Evolutionary conservation across 1,284 basidiomycete genomes (phyloP), one percentile per base, ranked within the genome.

Genomic region (Athelia psychrophila): DNA sequence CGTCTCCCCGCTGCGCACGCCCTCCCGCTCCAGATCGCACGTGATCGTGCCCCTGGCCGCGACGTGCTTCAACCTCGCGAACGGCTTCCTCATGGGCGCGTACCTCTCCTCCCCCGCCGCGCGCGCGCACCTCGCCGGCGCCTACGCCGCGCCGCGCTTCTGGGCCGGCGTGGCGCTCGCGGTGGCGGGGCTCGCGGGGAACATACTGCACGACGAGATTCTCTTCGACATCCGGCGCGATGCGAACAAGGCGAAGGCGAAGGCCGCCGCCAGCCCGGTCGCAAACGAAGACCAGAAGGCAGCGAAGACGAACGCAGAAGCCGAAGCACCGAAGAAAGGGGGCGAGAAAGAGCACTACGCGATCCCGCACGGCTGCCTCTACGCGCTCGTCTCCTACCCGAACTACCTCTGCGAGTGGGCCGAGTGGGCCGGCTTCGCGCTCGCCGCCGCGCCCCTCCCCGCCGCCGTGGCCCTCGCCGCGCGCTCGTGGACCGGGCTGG

Each of bases 351-450:
- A 30, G 27, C 27, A 30, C 27, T 30, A 30, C 27, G 27, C 27
- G 27, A 86, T 97, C 55, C 95, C 94, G 0, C 76, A 84, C 49
- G 94, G 93, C 0, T 83, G 84, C 3, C 72, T 96, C 27, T 97
- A 91, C 74, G 63, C 69, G 47, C 84, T 80, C 64, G 77, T 97
- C 58, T 93, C 92, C n/a, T 95, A 86, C 69, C 94, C 95, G 2
- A 95, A 97, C 70, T 97, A 97, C 68, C 74, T 94, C 48, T 93
- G 88, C 70, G 94, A 96, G 68, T 97, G 91, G 91, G 59, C 86
- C 50, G 93, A 95, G 69, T 95, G 91, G 91, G 62, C 83, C 9
- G 89, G 86, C 9, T 93, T 86, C 63, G 87, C 91, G 1, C 63
- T 93, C 25, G 87, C 89, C 2, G 79, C 83, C 24, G 69, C 75